These are phyloP conservation scores for Acanthamoeba rhysodes DNA, from an alignment of 208 protist genomes.

Conservation along the genomic window DNA sequence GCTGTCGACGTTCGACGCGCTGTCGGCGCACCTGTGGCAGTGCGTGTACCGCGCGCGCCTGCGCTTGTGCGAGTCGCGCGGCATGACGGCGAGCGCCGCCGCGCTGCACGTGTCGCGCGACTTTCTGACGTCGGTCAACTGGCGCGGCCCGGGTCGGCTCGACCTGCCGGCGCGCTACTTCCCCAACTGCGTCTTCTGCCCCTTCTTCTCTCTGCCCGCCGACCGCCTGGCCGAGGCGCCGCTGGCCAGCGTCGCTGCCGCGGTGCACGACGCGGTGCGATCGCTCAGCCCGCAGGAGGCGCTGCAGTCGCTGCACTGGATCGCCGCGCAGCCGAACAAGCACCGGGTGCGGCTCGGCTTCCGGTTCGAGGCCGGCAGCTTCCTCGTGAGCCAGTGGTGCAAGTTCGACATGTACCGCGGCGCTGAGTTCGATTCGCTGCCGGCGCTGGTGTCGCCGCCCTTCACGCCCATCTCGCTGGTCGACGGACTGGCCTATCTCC, in stretches of 20 bases:
- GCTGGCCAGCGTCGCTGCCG: slow-evolving; percentile 32
- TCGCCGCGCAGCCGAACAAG: slow-evolving; percentile 76
- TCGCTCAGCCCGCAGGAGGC: slow-evolving; percentile 52
- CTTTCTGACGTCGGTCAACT: slow-evolving; percentile 69
- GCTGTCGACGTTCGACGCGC: slow-evolving; percentile 53
- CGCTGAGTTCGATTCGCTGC: slow-evolving; percentile 34
- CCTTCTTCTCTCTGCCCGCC: slow-evolving; percentile 1
- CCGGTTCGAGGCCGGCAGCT: slow-evolving; percentile 5
- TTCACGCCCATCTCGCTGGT: slow-evolving; percentile 74
- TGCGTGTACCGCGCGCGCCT: slow-evolving; percentile 64
- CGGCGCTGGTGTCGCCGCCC: slow-evolving; percentile 48
- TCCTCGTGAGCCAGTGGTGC: slow-evolving; percentile 75
- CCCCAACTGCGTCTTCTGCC: slow-evolving; percentile 30
- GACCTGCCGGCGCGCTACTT: slow-evolving; percentile 72
- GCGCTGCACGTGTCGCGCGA: neutral
- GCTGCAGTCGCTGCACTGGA: slow-evolving; percentile 36
- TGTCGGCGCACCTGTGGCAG: slow-evolving; percentile 72
- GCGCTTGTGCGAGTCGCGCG: neutral
- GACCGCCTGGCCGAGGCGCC: slow-evolving; percentile 45
- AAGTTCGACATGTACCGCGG: slow-evolving; percentile 75
- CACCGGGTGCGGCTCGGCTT: slow-evolving; percentile 55
- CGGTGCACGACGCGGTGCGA: neutral
- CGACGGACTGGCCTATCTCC: slow-evolving; percentile 37
- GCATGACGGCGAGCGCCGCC: neutral
- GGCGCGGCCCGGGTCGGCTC: slow-evolving; percentile 66